These are phyloP conservation scores for Xylaria sp. DNA, from an alignment of 2,329 filamentous ascomycete species.

Conservation along the genomic window DNA sequence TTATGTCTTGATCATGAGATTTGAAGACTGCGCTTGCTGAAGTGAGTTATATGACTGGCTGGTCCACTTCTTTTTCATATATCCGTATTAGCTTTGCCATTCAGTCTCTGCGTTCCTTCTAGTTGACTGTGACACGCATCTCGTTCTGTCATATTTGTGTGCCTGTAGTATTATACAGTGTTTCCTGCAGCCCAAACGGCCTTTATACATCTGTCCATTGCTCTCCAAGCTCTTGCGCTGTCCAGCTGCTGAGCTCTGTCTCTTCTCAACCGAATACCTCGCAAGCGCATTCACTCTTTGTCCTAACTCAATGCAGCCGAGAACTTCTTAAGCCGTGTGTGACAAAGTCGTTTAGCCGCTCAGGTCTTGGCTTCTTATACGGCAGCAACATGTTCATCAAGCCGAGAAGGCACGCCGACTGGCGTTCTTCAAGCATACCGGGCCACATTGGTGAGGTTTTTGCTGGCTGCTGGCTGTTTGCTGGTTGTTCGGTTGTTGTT, in stretches of 20 bases:
- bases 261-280: neutral
- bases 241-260: neutral
- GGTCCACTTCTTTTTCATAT: no score
- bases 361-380: neutral
- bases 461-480: neutral
- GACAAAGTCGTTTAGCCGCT: neutral
- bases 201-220: neutral
- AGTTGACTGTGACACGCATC: no score
- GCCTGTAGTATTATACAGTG: no score
- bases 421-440: neutral
- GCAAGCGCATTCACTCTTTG: neutral
- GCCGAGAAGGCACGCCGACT: neutral
- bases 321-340: neutral
- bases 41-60: no score
- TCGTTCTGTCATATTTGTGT: no score
- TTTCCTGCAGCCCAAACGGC: no score
- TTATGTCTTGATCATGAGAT: no score
- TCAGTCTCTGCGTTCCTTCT: no score
- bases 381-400: neutral
- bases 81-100: no score
- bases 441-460: neutral
- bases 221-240: neutral
- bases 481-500: neutral
- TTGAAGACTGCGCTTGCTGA: no score
- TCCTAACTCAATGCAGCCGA: neutral